A percentile compares a stretch with the other conserved stretches of the same genome.
Conservation (phyloP, 352 stramenopile genomes). For the Saprolegnia parasitica region DNA sequence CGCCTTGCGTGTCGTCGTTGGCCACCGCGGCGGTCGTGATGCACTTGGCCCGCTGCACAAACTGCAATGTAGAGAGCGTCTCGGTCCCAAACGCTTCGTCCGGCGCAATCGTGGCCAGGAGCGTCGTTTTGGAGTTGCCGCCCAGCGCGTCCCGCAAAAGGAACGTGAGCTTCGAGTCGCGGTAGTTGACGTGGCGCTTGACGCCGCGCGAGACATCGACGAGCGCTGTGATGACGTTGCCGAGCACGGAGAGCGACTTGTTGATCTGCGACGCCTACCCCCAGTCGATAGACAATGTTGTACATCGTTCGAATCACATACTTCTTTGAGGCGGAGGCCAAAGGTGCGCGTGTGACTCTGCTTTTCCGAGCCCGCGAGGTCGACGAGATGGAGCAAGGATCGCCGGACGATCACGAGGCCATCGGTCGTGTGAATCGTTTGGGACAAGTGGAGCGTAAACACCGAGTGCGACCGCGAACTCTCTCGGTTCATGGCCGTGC, state of each 20-base stretch:
- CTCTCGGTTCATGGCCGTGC: constrained; percentile 97
- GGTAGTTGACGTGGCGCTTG: constrained; percentile 80
- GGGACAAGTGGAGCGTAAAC: constrained; percentile 94
- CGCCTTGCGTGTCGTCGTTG: constrained; percentile 18
- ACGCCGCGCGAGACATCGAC: constrained; percentile 37
- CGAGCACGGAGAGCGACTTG: constrained; percentile 86
- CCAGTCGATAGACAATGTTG: too few species aligned
- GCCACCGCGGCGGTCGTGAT: constrained; percentile 7
- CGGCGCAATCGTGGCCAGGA: constrained; percentile 90
- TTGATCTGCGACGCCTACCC: constrained; percentile 65
- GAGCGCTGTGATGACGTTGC: constrained; percentile 91
- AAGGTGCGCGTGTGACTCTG: constrained; percentile 73
- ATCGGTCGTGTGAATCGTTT: constrained; percentile 53
- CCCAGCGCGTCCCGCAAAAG: constrained; percentile 87
- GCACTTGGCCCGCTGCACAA: constrained; percentile 77
- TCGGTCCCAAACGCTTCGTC: constrained; percentile 93
- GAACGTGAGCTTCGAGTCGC: constrained; percentile 88
- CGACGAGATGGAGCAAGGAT: constrained; percentile 81
- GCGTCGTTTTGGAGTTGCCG: constrained; percentile 91
- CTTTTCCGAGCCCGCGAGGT: constrained; percentile 85
- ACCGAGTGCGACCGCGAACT: constrained; percentile 96
- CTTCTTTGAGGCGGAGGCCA: constrained; percentile 83
- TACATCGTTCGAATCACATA: neutral
- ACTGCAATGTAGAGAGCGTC: constrained; percentile 90
- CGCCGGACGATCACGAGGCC: constrained; percentile 58